phyloP scores from a whole-genome alignment of 2,329 filamentous ascomycete species.

The Colletotrichum lini region DNA sequence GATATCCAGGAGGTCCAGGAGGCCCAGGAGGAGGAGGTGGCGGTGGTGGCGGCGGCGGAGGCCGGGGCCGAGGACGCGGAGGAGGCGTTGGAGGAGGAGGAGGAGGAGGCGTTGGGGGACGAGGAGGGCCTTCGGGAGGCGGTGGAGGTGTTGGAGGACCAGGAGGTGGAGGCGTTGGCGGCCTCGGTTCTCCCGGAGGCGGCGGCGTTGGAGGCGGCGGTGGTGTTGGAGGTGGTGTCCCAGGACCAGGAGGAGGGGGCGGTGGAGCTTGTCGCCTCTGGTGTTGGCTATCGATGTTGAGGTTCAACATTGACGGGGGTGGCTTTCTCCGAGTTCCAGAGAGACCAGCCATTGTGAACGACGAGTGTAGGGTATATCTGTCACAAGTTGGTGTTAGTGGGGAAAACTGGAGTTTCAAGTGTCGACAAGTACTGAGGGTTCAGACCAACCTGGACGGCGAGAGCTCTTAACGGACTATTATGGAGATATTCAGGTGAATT shows the following conservation, averaged over 20 bases:
- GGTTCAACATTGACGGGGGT: background rate
- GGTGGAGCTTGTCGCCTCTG: background rate
- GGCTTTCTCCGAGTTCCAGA: background rate
- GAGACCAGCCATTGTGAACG: background rate
- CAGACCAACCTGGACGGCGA: background rate
- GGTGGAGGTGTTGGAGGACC: background rate
- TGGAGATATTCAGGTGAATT: no score
- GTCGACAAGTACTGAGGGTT: background rate
- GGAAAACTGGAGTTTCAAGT: fast-evolving
- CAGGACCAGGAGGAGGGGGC: background rate
- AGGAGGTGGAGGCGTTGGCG: background rate
- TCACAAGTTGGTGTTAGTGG: background rate
- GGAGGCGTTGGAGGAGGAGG: background rate
- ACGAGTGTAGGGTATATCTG: background rate
- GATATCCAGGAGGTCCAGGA: background rate
- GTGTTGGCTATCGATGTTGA: background rate
- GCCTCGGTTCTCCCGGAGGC: background rate
- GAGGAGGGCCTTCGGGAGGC: background rate
- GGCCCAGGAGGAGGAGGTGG: background rate
- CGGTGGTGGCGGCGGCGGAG: background rate
- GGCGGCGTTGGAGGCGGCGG: no score
- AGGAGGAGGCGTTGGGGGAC: background rate
- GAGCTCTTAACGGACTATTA: background rate
- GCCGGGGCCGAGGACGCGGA: background rate
- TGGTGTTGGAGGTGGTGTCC: no score